Evolutionary conservation across 2,329 filamentous ascomycete species (phyloP), one percentile per base, ranked within the genome.

Genomic region (Xylariaceae sp.): DNA sequence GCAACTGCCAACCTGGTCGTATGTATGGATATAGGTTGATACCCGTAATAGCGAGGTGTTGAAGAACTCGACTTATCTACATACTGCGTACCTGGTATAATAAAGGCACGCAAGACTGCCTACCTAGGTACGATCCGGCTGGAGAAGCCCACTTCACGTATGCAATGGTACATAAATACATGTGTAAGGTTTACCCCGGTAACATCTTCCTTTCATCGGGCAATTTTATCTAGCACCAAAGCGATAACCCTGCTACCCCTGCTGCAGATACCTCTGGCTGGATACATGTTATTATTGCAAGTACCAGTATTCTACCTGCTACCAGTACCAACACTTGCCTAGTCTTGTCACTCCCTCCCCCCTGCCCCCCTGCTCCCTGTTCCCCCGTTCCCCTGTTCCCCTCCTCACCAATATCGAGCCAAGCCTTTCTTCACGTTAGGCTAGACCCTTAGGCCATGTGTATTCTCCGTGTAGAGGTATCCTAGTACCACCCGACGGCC

Each of bases 191-290:
- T 62, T 47, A 63, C 65, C 70, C 70, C 64, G 66, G 65, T 66
- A 65, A 52, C 58, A 53, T 66, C 64, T 61, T 61, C 63, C 68
- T 69, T 61, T 67, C 67, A 73, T 75, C 74, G 73, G 74, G 71
- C 73, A 76, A 76, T 76, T 76, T 75, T 70, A 75, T 75, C 73
- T 74, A 68, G 68, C 71, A 70, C 70, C 67, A 69, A 59, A 66
- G 61, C 59, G 66, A 70, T 65, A 73, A 71, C 68, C 67, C 57
- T 60, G 50, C 21, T 45, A 63, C 59, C 67, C 68, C 62, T 66
- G 62, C 52, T 60, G 58, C 64, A 61, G 57, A 60, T 58, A 55
- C 54, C 19, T 48, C n/a, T n/a, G n/a, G n/a, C n/a, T n/a, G n/a
- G n/a, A n/a, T n/a, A n/a, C n/a, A n/a, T n/a, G n/a, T n/a, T n/a